Evolutionary conservation across 345 rosid genomes (phyloP).

Genomic region (Hibiscus syriacus): DNA sequence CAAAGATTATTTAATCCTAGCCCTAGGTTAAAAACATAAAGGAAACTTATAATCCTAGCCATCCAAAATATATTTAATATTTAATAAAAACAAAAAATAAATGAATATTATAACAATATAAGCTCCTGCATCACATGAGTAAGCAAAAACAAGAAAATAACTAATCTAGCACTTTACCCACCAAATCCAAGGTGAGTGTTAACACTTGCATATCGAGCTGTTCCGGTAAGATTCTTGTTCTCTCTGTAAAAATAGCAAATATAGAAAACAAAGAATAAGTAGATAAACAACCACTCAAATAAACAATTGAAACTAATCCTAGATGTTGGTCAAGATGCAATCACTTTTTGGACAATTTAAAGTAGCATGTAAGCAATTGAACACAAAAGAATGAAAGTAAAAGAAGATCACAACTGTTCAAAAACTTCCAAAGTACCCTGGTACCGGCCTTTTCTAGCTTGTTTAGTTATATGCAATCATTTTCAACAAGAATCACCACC

Average conservation of each 20-base stretch:
- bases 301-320: neutral
- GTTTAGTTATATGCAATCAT: neutral
- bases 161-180: slow-evolving; percentile 21
- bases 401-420: neutral
- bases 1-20: too few relatives aligned
- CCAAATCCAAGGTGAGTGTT: slow-evolving; percentile 65
- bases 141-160: slow-evolving; percentile 5
- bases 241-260: slow-evolving; percentile 37
- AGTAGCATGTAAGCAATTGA: neutral
- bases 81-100: too few relatives aligned
- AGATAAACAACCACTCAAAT: neutral
- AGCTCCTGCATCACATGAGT: too few relatives aligned
- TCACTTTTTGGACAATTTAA: neutral
- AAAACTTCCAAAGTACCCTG: neutral
- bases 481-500: neutral
- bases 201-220: slow-evolving; percentile 61
- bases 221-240: slow-evolving; percentile 58
- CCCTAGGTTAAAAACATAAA: too few relatives aligned
- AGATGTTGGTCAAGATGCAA: neutral
- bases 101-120: too few relatives aligned
- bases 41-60: too few relatives aligned
- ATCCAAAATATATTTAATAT: too few relatives aligned
- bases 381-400: neutral
- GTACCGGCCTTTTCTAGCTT: neutral
- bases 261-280: neutral